Conservation (phyloP, 345 rosid species). For the thale cress (Arabidopsis thaliana) region TAIR10.1 NC_003070.9:1292501-1293000, state of each 20-base stretch:
- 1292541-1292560: slow-evolving; percentile 67
- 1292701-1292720: slow-evolving; percentile 77
- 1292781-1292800: slow-evolving; percentile 94
- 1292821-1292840: slow-evolving; percentile 79
- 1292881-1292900: slow-evolving; percentile 73
- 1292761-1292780: slow-evolving; percentile 90
- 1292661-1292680: slow-evolving; percentile 88
- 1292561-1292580: slow-evolving; percentile 79
- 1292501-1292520: not conserved
- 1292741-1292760: slow-evolving; percentile 72
- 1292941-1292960: slow-evolving; percentile 95
- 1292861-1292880: slow-evolving; percentile 78
- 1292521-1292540: slow-evolving; percentile 40
- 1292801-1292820: slow-evolving; percentile 80
- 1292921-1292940: slow-evolving; percentile 65
- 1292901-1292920: slow-evolving; percentile 71
- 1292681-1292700: slow-evolving; percentile 82
- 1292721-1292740: slow-evolving; percentile 70
- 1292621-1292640: slow-evolving; percentile 60
- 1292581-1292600: slow-evolving; percentile 70
- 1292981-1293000: slow-evolving; percentile 78
- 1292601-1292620: slow-evolving; percentile 84
- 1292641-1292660: slow-evolving; percentile 63
- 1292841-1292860: slow-evolving; percentile 76
- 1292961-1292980: slow-evolving; percentile 92